phyloP scores from a whole-genome alignment of 176 grass and related monocot species.

The Chrysopogon serrulatus region DNA sequence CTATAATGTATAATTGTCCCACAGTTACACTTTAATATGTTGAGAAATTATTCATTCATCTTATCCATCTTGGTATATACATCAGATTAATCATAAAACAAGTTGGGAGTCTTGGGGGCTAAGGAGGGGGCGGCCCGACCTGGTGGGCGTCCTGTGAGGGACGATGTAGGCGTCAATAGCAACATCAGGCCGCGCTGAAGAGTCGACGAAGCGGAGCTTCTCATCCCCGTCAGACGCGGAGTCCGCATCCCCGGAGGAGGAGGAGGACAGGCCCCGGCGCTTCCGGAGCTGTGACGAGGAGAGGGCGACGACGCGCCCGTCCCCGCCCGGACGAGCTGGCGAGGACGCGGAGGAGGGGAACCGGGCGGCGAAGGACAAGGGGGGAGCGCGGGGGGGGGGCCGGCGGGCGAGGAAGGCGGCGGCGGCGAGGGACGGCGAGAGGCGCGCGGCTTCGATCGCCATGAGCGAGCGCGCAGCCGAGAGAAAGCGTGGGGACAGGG shows the following conservation, averaged over 20 bases:
- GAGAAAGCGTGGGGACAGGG: background rate
- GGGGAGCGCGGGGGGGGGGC: background rate
- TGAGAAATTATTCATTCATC: too few relatives aligned
- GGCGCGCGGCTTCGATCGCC: conserved; percentile 32
- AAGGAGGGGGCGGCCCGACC: conserved; percentile 8
- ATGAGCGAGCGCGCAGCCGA: background rate
- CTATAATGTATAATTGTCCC: background rate
- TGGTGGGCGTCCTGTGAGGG: conserved; percentile 94
- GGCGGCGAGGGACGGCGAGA: conserved; percentile 36
- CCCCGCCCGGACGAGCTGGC: conserved; percentile 22
- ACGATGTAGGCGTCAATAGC: conserved; percentile 88
- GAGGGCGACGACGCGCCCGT: conserved; percentile 45
- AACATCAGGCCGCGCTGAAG: conserved; percentile 64
- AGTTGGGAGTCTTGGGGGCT: background rate
- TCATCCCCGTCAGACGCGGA: conserved; percentile 35
- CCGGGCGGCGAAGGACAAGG: conserved; percentile 16
- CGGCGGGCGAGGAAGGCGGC: conserved; percentile 24
- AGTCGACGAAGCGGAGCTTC: conserved; percentile 71
- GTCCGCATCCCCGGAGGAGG: background rate
- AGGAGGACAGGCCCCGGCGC: conserved; percentile 24
- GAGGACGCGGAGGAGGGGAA: conserved; percentile 19
- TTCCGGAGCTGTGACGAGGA: conserved; percentile 72
- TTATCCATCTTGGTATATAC: background rate
- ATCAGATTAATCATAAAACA: background rate
- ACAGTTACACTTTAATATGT: background rate